Base-by-base conservation (phyloP, 192 early-diverging fungal genomes). In the Lobosporangium transversale region DNA sequence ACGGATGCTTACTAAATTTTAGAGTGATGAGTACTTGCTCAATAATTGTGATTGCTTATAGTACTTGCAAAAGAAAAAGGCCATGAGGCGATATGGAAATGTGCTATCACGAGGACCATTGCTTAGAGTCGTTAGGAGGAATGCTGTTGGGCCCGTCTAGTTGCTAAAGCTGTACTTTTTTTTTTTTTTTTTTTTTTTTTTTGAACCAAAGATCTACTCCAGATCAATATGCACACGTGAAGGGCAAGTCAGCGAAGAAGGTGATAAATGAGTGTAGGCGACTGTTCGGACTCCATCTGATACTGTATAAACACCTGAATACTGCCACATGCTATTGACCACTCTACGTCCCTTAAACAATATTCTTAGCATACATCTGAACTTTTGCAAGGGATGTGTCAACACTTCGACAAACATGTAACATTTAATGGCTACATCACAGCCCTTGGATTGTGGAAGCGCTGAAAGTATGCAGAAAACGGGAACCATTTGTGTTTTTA, bases 161-260 rank as follows among this genome's bases (percentile, higher is more conserved):
- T 48, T 31, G 53, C 57, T 21, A 49, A 53, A 26, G 30, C 26
- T 40, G 21, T 23, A 35, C 29, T 42, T 24, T 37, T 27, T 4
- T 44, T 29, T 29, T 56, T 48, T 15, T 49, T 35, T 35, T 51
- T n/a, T n/a, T 30, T 31, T 32, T 42, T 32, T 64, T 64, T 30
- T 55, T 44, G 63, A 21, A 66, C 45, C 63, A 31, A 56, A 56
- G 53, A 31, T 56, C 53, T 49, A 66, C 63, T 66, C 53, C 63
- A 53, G 43, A 40, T 45, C 33, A 47, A 4, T 17, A 42, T 6
- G 24, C 48, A 53, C 37, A 24, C 50, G 43, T 32, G 27, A 40
- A 63, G 62, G 62, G 48, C 51, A 35, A 21, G 53, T 17, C 40
- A 66, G 23, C 11, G 54, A 43, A 48, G 40, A 24, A 45, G 55